Base-by-base conservation (phyloP, 1,139 yeast species). In the Nakaseomyces uthaithaninus region DNA sequence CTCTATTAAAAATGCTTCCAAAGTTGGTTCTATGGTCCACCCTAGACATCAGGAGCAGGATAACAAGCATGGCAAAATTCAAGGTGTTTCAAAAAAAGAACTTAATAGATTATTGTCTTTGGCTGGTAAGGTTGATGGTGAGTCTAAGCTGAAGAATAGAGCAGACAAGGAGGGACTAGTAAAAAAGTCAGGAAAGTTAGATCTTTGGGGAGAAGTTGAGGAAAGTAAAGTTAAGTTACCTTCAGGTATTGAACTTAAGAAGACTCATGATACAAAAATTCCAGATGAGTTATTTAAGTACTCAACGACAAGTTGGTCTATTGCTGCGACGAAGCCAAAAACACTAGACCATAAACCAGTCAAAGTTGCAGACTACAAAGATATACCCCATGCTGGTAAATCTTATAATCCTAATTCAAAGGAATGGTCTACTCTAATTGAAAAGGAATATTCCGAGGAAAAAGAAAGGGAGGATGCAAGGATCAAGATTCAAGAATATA, bases 381-480 rank as follows among this genome's bases (percentile, higher is more conserved):
- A 56, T 6, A 45, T 78, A 5, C 86, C 91, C 15, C 81, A 80
- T 53, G 91, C 80, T 2, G 98, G 98, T 41, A 83, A 83, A 60
- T 89, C 97, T 3, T 91, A 91, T 59, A 91, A 91, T 59, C 98
- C 98, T 26, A 74, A 93, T 11, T 68, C 81, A 48, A 83, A 80
- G 45, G 77, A 85, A 26, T 91, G 98, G 98, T 76, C 77, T 54
- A 66, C 65, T 23, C 69, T 89, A 52, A 74, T 91, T 42, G 67
- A 75, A 45, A 67, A 69, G 44, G 96, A 87, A 62, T 80, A 72
- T 52, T 69, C 62, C 41, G 67, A 69, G 42, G 95, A 87, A 57
- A 72, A 77, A 53, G 69, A 73, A 42, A 74, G 73, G 44, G 96
- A 86, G 51, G 72, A 75, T 44, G 72, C 76, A 53, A 73, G 83